Evolutionary conservation across 352 stramenopile genomes (phyloP), one percentile per base, ranked within the genome.

Genomic region (Aphanomyces euteiches): DNA sequence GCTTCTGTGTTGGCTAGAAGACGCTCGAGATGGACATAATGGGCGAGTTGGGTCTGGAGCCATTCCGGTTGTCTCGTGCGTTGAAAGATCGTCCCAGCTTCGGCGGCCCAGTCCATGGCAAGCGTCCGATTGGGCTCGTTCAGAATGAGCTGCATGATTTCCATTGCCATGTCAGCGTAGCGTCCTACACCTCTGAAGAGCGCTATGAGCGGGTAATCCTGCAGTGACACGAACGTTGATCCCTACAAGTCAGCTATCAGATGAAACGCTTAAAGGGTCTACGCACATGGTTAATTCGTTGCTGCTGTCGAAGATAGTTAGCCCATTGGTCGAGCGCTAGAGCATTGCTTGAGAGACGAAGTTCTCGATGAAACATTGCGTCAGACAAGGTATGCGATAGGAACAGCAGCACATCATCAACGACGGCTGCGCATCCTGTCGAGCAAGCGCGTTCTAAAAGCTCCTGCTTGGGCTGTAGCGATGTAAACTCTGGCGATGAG

Each of bases 401-500:
- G 73, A 90, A 93, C 8, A 93, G 76, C 66, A 93, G 72, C 47
- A 89, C 81, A 63, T 91, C 82, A 61, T 90, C 74, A 54, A 91
- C 79, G 4, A 93, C 85, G 17, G 74, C 77, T 1, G 79, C 69
- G 74, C 85, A 90, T 0, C 67, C 69, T 0, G 85, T 80, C 34
- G 74, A 73, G 56, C 89, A 84, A 1, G 85, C 85, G 4, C 75
- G 74, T 0, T 39, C 63, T 59, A 93, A 66, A 10, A 93, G 72
- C 8, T 73, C 75, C 63, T 74, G 77, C 69, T 93, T 93, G 8
- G 15, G 36, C 54, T 70, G 28, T 28, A 70, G 64, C 5, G 64
- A 63, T 34, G 43, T 34, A n/a, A 70, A 47, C 3, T 48, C 47
- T 13, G 64, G 40, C 15, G 28, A 19, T 7, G 47, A 34, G 40